Conservation (phyloP, 169 alveolate species). For the Eimeria necatrix region DNA sequence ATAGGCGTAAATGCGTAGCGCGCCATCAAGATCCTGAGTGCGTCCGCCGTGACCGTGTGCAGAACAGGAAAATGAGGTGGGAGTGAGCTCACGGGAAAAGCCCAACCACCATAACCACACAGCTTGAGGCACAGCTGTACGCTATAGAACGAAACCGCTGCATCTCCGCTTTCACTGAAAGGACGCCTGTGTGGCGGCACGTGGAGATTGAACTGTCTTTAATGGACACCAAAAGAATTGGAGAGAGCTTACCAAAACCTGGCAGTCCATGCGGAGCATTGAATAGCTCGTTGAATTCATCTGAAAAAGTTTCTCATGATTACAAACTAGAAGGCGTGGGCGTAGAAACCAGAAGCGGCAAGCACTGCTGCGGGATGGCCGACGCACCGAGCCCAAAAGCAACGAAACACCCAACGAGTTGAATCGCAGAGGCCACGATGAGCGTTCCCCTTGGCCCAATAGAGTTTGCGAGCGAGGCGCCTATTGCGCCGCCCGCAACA, state of each 20-base stretch:
- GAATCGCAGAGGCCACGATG: slow-evolving; percentile 70
- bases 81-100: slow-evolving; percentile 58
- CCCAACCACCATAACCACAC: slow-evolving; percentile 47
- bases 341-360: not conserved
- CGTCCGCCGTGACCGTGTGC: not conserved
- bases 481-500: slow-evolving; percentile 70
- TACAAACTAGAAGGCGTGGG: not conserved
- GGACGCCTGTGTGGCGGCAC: slow-evolving; percentile 28
- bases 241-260: slow-evolving; percentile 34
- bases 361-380: not conserved
- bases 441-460: slow-evolving; percentile 78
- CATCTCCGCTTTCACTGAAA: slow-evolving; percentile 27
- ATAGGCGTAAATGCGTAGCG: slow-evolving; percentile 78
- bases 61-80: not conserved
- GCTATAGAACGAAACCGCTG: slow-evolving; percentile 47
- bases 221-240: not conserved
- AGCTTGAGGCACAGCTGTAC: slow-evolving; percentile 36
- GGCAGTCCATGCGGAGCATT: slow-evolving; percentile 26
- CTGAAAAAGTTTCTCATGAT: not conserved
- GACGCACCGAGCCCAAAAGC: slow-evolving; percentile 72
- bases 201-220: not conserved
- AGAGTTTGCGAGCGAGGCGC: slow-evolving; percentile 54
- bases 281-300: slow-evolving; percentile 62
- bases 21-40: slow-evolving; percentile 74
- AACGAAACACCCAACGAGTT: slow-evolving; percentile 70